A percentile compares a stretch with the other conserved stretches of the same genome.
Evolutionary conservation across 371 early-diverging fungal genomes (phyloP).

Genomic region (Fennellomyces sp.): DNA sequence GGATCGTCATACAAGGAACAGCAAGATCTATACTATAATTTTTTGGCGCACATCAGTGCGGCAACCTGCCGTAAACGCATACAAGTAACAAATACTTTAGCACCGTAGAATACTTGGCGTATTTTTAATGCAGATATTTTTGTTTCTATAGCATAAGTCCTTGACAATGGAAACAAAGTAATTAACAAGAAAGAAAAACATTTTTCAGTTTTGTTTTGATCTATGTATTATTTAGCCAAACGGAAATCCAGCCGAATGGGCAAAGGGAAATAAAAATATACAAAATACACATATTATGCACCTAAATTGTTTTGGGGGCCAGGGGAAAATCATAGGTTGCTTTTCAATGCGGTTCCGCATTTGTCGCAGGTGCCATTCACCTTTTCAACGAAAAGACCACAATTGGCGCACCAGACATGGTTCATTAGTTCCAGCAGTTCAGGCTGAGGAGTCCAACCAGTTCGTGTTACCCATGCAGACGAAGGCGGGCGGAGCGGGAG

Average conservation of each 20-base stretch:
- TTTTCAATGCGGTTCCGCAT: not conserved
- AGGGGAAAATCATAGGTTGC: not conserved
- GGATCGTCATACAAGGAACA: not conserved
- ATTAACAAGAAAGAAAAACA: no score
- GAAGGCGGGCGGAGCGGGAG: constrained; percentile 11
- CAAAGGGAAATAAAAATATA: not conserved
- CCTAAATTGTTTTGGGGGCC: constrained; percentile 4
- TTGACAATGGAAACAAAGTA: no score
- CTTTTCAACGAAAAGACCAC: constrained; percentile 11
- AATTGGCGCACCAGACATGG: constrained; percentile 14
- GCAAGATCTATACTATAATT: no score
- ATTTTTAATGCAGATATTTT: no score
- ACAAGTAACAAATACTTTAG: no score
- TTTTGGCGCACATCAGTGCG: no score
- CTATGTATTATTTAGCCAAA: no score
- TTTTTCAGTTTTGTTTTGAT: not conserved
- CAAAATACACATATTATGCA: not conserved
- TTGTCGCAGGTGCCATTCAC: not conserved
- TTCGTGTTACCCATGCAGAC: constrained; percentile 10
- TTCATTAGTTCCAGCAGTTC: constrained; percentile 12
- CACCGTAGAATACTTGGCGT: no score
- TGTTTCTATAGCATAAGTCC: no score
- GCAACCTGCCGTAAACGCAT: no score
- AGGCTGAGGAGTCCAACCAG: constrained; percentile 18
- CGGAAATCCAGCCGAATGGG: not conserved